A percentile compares a stretch with the other conserved stretches of the same genome.
phyloP scores from a whole-genome alignment of 495 filamentous ascomycete species.

The Tuber magnatum region DNA sequence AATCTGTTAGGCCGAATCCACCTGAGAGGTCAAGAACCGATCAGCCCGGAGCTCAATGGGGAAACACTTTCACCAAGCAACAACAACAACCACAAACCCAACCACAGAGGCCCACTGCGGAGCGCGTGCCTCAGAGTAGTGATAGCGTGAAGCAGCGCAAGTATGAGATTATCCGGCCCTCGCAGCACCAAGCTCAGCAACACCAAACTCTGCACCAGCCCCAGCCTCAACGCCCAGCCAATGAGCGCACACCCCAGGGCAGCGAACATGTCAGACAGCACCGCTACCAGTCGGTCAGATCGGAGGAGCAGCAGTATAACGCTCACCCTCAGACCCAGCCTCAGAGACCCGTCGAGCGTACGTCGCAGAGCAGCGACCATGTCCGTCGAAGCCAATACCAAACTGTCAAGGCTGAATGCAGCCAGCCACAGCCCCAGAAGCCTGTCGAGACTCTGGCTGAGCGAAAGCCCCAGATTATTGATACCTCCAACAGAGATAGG shows the following conservation, averaged over 20 bases:
- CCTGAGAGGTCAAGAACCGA: constrained; percentile 26
- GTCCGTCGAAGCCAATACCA: constrained; percentile 19
- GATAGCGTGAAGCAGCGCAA: constrained; percentile 3
- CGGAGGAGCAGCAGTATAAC: constrained; percentile 19
- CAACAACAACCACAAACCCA: neutral
- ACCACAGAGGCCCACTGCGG: neutral
- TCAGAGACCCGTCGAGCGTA: constrained; percentile 20
- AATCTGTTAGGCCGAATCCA: constrained; percentile 32
- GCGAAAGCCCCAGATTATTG: constrained; percentile 1
- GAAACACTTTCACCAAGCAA: constrained; percentile 24
- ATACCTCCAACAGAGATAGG: neutral
- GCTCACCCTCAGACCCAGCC: constrained; percentile 21
- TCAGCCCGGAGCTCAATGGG: constrained; percentile 28
- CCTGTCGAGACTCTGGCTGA: neutral
- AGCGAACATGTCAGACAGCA: constrained; percentile 29
- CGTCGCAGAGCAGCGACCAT: constrained; percentile 24
- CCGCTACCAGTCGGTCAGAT: constrained; percentile 30
- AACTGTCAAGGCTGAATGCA: neutral
- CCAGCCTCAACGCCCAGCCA: constrained; percentile 26
- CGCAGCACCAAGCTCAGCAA: constrained; percentile 26
- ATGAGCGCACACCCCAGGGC: constrained; percentile 24
- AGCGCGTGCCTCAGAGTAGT: neutral
- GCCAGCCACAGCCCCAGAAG: neutral
- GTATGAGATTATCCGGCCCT: constrained; percentile 24
- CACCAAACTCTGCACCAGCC: constrained; percentile 27